These are phyloP conservation scores for Gautieria morchelliformis DNA, from an alignment of 768 basidiomycete species.

Conservation along the genomic window DNA sequence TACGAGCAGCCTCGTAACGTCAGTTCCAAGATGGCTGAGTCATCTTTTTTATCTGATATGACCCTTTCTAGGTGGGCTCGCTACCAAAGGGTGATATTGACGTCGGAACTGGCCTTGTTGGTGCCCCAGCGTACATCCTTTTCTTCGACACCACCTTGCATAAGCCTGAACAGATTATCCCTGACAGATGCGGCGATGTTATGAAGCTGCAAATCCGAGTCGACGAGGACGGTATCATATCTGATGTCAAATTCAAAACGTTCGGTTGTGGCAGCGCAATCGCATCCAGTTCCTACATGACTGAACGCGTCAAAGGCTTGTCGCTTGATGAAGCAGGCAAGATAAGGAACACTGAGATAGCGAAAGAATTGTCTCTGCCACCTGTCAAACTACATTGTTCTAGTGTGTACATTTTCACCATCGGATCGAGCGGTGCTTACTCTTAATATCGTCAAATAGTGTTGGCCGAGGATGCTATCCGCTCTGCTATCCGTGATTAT, in stretches of 20 bases:
- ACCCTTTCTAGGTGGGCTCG: slow-evolving; percentile 75
- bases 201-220: slow-evolving; percentile 99
- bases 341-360: slow-evolving; percentile 99
- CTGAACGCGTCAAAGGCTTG: slow-evolving; percentile 93
- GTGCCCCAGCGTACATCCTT: slow-evolving; percentile 80
- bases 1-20: slow-evolving; percentile 98
- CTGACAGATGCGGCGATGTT: slow-evolving; percentile 81
- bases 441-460: slow-evolving; percentile 35
- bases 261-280: slow-evolving; percentile 99
- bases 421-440: background rate
- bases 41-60: slow-evolving; percentile 50
- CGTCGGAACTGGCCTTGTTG: slow-evolving; percentile 96
- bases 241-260: slow-evolving; percentile 99
- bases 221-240: slow-evolving; percentile 88
- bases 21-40: slow-evolving; percentile 25
- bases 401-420: slow-evolving; percentile 43
- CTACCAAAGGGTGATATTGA: slow-evolving; percentile 85
- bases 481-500: slow-evolving; percentile 95
- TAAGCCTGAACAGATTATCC: background rate
- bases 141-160: slow-evolving; percentile 12
- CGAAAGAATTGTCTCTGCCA: slow-evolving; percentile 89
- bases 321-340: slow-evolving; percentile 88
- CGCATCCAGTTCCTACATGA: slow-evolving; percentile 97
- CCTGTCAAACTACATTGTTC: slow-evolving; percentile 96
- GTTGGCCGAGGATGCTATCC: slow-evolving; percentile 98